phyloP scores from a whole-genome alignment of 768 basidiomycete genomes.

The Xerocomellus amylosporus region DNA sequence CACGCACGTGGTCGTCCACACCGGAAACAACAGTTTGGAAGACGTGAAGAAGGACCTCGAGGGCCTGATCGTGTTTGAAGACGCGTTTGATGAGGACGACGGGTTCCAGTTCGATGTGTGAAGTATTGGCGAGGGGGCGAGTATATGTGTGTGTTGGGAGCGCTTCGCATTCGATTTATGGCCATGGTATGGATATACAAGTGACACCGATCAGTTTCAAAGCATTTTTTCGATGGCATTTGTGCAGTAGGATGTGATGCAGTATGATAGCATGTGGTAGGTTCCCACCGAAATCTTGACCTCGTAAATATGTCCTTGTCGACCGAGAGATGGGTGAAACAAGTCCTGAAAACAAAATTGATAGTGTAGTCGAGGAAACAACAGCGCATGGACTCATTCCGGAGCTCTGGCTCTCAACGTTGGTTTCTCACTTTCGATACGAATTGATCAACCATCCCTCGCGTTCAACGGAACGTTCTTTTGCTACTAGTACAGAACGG shows the following conservation, averaged over 20 bases:
- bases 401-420: background rate
- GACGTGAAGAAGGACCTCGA: conserved; percentile 33
- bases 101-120: conserved; percentile 30
- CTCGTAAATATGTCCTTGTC: background rate
- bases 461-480: background rate
- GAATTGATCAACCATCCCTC: background rate
- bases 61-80: conserved; percentile 29
- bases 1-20: conserved; percentile 15
- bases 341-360: background rate
- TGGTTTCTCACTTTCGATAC: background rate
- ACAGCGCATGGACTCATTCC: background rate
- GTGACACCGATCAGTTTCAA: conserved; percentile 4
- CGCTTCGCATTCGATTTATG: conserved; percentile 13
- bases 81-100: conserved; percentile 27
- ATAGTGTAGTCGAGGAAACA: too few species aligned
- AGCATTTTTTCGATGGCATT: conserved; percentile 8
- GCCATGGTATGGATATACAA: conserved; percentile 7
- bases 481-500: background rate
- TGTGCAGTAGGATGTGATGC: conserved; percentile 12
- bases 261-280: conserved; percentile 7
- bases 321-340: too few species aligned
- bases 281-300: background rate
- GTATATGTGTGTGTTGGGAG: background rate
- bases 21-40: conserved; percentile 24
- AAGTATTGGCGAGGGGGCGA: background rate